Evolutionary conservation across 2,329 filamentous ascomycete genomes (phyloP).

Genomic region (Ophiostoma himal-ulmi): DNA sequence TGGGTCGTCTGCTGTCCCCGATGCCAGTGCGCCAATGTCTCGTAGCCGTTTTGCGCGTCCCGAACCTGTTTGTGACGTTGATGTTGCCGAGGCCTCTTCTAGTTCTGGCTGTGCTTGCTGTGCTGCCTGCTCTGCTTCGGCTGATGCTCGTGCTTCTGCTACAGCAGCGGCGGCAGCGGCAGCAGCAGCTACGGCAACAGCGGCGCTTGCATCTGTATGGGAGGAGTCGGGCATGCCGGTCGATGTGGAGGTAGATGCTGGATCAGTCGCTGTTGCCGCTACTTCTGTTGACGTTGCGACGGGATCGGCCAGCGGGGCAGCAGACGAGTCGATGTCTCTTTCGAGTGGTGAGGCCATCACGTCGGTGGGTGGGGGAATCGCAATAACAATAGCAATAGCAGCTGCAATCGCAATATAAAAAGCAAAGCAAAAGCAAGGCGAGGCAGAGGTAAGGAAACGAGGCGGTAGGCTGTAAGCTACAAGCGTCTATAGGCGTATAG

Average conservation of each 20-base stretch:
- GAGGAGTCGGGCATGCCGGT: conserved; percentile 25
- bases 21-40: background rate
- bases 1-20: conserved; percentile 24
- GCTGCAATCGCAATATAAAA: background rate
- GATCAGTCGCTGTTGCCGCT: conserved; percentile 23
- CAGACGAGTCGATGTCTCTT: conserved; percentile 38
- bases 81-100: conserved; percentile 29
- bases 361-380: background rate
- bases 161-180: conserved; percentile 31
- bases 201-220: conserved; percentile 16
- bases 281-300: conserved; percentile 9
- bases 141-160: conserved; percentile 11
- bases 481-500: background rate
- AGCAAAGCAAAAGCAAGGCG: background rate
- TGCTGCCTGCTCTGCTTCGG: conserved; percentile 6
- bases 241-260: conserved; percentile 10
- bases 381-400: too few relatives aligned
- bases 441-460: background rate
- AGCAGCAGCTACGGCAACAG: conserved; percentile 29
- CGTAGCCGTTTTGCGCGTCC: background rate
- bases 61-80: background rate
- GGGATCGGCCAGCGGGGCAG: conserved; percentile 32
- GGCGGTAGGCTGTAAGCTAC: background rate
- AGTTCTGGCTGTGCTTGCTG: background rate
- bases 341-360: conserved; percentile 36